Base-by-base conservation (phyloP, 139 green algal species). In the Haematococcus lacustris region DNA sequence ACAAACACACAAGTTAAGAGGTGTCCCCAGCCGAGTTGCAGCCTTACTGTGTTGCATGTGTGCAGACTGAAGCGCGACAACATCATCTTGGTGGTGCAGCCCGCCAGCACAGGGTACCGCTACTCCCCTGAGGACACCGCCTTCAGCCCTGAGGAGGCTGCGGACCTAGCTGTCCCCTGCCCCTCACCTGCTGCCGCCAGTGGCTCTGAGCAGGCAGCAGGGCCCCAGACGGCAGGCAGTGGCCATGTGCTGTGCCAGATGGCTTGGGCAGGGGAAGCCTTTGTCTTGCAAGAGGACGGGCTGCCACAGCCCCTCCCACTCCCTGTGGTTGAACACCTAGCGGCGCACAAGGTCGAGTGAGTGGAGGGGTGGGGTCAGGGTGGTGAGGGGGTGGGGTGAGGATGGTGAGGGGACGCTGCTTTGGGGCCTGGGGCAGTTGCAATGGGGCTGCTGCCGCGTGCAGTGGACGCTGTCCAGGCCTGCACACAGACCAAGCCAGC, bases 221-320 rank as follows among this genome's bases (percentile, higher is more conserved):
- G n/a, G n/a, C n/a, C n/a, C n/a, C n/a, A n/a, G n/a, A n/a, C n/a
- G n/a, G n/a, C 76, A 0, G 75, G 75, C 69, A 70, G 32, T 9
- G 75, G 75, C 62, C 67, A 67, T 51, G 33, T 64, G 2, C 51
- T 80, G 63, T 73, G 70, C 61, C 75, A 80, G 66, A 66, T 84
- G 59, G 66, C 51, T 3, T 84, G 78, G 78, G 70, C 75, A 28
- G 73, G 71, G 2, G 71, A 80, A 30, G 78, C 78, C 30, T 84
- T 78, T 66, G 50, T 7, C 32, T 34, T 84, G 26, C 40, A 30
- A 3, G n/a, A 57, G 28, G 74, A 73, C 4, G 78, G 78, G 28
- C 38, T 57, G 70, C 65, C 53, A 28, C 1, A 37, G 39, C 67
- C 71, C 40, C 57, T 84, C 7, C 69, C 60, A 33, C 40, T 37